phyloP scores from a whole-genome alignment of 768 basidiomycete species.

The Arthromyces matolae region DNA sequence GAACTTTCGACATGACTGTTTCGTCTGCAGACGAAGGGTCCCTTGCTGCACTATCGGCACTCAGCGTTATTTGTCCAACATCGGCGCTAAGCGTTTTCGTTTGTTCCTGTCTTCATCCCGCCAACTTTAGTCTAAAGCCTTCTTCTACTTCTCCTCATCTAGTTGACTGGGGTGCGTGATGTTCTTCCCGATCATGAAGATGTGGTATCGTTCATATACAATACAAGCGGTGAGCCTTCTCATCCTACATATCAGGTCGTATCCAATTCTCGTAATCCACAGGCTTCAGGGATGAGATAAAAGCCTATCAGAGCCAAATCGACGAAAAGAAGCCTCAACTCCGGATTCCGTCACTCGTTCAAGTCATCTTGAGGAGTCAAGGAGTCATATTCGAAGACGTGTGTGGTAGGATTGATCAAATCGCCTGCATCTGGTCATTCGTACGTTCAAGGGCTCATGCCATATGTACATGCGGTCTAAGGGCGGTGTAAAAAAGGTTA shows the following conservation, averaged over 20 bases:
- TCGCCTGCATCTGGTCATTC: neutral
- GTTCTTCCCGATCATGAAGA: neutral
- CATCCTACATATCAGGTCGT: neutral
- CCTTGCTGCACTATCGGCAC: neutral
- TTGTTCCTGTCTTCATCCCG: neutral
- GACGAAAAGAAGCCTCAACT: neutral
- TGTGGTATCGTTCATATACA: neutral
- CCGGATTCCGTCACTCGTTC: neutral
- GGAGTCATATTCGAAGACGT: slow-evolving; percentile 5
- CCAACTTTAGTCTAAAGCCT: neutral
- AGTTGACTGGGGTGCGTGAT: slow-evolving; percentile 5
- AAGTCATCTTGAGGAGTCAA: slow-evolving; percentile 4
- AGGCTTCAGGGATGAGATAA: neutral
- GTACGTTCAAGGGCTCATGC: neutral
- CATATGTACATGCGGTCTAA: neutral
- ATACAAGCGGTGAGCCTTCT: slow-evolving; percentile 2
- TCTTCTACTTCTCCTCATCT: neutral
- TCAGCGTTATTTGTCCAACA: neutral
- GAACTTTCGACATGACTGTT: neutral
- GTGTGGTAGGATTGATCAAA: slow-evolving; percentile 1
- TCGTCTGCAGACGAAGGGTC: neutral
- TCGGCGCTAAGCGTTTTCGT: neutral
- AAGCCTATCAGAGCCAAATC: neutral
- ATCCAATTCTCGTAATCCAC: neutral
- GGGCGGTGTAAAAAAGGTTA: neutral